Evolutionary conservation across 768 basidiomycete genomes (phyloP).

Genomic region (Auricularia sp.): DNA sequence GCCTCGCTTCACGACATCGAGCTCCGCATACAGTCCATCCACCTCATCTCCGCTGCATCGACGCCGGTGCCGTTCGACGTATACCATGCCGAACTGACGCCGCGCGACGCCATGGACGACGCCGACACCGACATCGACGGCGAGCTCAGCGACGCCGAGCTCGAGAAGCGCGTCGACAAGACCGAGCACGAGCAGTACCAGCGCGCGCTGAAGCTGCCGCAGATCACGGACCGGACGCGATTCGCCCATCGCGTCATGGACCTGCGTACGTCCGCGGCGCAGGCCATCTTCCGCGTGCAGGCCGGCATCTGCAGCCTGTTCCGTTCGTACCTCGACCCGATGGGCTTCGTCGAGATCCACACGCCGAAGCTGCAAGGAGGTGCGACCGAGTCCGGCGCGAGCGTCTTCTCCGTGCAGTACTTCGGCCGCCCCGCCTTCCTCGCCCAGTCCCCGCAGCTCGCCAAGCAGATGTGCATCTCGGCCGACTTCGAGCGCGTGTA

Average conservation of each 20-base stretch:
- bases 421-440: slow-evolving; percentile 40
- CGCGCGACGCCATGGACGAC: not conserved
- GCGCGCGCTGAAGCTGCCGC: not conserved
- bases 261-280: slow-evolving; percentile 37
- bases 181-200: slow-evolving; percentile 7
- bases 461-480: slow-evolving; percentile 46
- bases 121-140: slow-evolving; percentile 14
- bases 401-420: slow-evolving; percentile 44
- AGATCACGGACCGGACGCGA: slow-evolving; percentile 30
- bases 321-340: slow-evolving; percentile 31
- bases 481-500: slow-evolving; percentile 43
- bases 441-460: slow-evolving; percentile 42
- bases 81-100: not conserved
- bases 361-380: slow-evolving; percentile 43
- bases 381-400: slow-evolving; percentile 39
- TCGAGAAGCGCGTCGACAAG: not conserved
- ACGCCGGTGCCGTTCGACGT: not conserved
- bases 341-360: slow-evolving; percentile 40
- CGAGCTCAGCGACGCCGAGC: slow-evolving; percentile 4
- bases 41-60: slow-evolving; percentile 10
- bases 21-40: slow-evolving; percentile 23
- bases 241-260: slow-evolving; percentile 42
- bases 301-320: slow-evolving; percentile 33
- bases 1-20: slow-evolving; percentile 34
- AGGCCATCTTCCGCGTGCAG: slow-evolving; percentile 39